Base-by-base conservation (phyloP, 805 yeast species). In the Wickerhamomyces chambardii region DNA sequence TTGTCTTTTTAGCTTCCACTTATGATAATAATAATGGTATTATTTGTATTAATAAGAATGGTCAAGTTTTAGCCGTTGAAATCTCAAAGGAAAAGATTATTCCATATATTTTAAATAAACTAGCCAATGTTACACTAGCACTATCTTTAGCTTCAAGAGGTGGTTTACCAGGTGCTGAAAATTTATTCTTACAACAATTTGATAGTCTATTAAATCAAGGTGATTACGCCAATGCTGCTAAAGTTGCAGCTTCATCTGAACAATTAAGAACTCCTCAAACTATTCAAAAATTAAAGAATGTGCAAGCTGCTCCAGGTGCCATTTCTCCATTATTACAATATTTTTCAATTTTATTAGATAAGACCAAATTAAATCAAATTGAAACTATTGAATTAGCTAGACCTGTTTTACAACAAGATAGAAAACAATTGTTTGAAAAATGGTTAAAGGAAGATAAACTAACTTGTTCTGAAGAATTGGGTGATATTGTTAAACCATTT, bases 91-190 rank as follows among this genome's bases (percentile, higher is more conserved):
- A 79, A 41, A 84, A 83, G 53, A 75, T 90, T 46, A 80, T 92
- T 42, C 95, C 95, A 35, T 94, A 94, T 58, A 79, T 92, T 34
- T 69, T 92, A 56, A 78, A 80, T 51, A 86, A 84, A 56, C 70
- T 92, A 42, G 78, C 90, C 36, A 90, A 92, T 55, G 86, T 90
- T 24, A 72, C 81, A 17, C 68, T 92, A 50, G 98, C 97, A 4
- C 68, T 92, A 41, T 69, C 86, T 10, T 73, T 92, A 44, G 94
- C 97, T 19, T 75, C 95, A 4, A 83, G 97, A 60, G 97, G 96
- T 53, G 95, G 95, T 2, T 75, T 92, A 52, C 92, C 95, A 30
- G 99, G 99, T 46, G 98, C 97, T 33, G 99, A 92, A 58, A 79
- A 78, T 51, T 70, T 92, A 43, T 89, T 92, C 61, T 64, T 71